phyloP scores from a whole-genome alignment of 805 yeast species.

The Myxozyma nipponensis region DNA sequence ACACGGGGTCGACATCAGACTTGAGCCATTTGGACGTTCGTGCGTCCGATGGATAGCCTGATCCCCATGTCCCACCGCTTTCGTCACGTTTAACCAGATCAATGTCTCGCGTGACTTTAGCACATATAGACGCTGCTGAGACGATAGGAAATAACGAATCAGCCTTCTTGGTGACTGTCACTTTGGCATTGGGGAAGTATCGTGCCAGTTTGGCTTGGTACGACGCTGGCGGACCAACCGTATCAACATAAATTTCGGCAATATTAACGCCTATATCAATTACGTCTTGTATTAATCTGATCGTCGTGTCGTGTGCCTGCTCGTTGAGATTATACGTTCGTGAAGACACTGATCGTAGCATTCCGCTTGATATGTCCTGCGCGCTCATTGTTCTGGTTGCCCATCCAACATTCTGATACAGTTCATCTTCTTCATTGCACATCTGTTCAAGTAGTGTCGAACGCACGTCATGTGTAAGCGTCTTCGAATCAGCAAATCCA shows the following conservation, averaged over 20 bases:
- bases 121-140: constrained; percentile 90
- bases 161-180: constrained; percentile 91
- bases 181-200: constrained; percentile 63
- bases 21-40: constrained; percentile 75
- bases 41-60: constrained; percentile 91
- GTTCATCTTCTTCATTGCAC: constrained; percentile 43
- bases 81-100: constrained; percentile 40
- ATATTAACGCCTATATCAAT: constrained; percentile 59
- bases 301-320: constrained; percentile 95
- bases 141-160: constrained; percentile 90
- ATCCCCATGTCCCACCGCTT: constrained; percentile 56
- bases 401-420: constrained; percentile 72
- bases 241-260: constrained; percentile 78
- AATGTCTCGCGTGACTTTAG: constrained; percentile 90
- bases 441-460: constrained; percentile 57
- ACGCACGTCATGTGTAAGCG: constrained; percentile 69
- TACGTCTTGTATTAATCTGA: constrained; percentile 65
- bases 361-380: constrained; percentile 78
- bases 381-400: constrained; percentile 83
- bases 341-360: constrained; percentile 60
- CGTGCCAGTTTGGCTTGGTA: constrained; percentile 72
- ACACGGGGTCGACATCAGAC: constrained; percentile 57
- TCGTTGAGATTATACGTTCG: constrained; percentile 76
- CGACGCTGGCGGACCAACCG: constrained; percentile 90
- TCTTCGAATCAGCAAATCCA: constrained; percentile 93